These are phyloP conservation scores for Beauveria medogensis DNA, from an alignment of 2,329 filamentous ascomycete genomes.

Conservation along the genomic window DNA sequence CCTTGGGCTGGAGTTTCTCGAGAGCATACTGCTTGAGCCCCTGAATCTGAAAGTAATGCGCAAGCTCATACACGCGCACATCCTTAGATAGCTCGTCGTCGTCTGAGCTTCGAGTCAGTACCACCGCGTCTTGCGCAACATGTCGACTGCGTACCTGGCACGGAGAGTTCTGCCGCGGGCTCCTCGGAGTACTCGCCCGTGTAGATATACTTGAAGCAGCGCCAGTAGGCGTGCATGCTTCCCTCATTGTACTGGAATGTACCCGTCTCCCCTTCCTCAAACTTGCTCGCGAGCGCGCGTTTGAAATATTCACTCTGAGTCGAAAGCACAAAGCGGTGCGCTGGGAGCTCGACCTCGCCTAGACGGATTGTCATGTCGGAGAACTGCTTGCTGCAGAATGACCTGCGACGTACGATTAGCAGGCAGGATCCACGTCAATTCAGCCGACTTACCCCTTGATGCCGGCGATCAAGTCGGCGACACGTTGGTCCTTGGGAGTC, in stretches of 20 bases:
- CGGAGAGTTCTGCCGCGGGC: neutral
- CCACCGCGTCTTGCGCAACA: neutral
- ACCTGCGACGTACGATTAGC: neutral
- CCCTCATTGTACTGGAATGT: neutral
- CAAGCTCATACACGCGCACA: neutral
- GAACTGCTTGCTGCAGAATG: neutral
- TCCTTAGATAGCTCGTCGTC: neutral
- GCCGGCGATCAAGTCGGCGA: neutral
- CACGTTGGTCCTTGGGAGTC: neutral
- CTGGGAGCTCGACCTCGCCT: neutral
- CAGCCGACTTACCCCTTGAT: neutral
- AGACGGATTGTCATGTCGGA: neutral
- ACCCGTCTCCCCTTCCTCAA: neutral
- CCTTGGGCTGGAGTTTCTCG: neutral
- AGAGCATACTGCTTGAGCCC: neutral
- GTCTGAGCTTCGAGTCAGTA: neutral
- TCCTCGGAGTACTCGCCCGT: conserved; percentile 5
- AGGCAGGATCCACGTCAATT: neutral
- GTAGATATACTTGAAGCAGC: conserved; percentile 12
- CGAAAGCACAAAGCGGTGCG: neutral
- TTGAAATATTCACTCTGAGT: neutral
- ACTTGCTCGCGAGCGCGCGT: neutral
- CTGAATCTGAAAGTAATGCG: neutral
- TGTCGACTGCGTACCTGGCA: neutral
- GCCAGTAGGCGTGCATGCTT: conserved; percentile 13